Percentiles rank a stretch among this genome's conserved stretches.
Evolutionary conservation across 805 yeast genomes (phyloP).

Genomic region (Metschnikowia picachoensis): DNA sequence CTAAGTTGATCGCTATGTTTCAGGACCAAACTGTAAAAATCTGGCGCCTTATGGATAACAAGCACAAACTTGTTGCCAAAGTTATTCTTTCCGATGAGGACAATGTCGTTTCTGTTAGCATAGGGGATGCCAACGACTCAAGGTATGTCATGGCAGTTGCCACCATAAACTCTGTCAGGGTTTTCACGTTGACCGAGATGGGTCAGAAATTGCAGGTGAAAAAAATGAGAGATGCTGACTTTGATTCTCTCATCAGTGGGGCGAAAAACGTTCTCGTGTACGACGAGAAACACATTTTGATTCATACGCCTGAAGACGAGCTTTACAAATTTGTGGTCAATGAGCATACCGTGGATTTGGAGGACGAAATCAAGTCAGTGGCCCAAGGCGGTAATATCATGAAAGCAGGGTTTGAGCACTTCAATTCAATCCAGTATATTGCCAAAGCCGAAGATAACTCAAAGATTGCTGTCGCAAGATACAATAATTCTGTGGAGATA

Average conservation of each 20-base stretch:
- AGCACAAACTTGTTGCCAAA: constrained; percentile 61
- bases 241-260: constrained; percentile 46
- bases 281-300: constrained; percentile 42
- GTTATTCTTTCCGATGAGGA: constrained; percentile 70
- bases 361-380: constrained; percentile 39
- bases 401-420: constrained; percentile 40
- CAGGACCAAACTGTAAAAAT: constrained; percentile 76
- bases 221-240: constrained; percentile 46
- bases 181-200: constrained; percentile 56
- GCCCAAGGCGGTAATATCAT: constrained; percentile 9
- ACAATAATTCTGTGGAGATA: constrained; percentile 63
- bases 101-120: constrained; percentile 63
- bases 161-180: constrained; percentile 60
- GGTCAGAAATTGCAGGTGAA: constrained; percentile 41
- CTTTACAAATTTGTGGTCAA: constrained; percentile 39
- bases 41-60: constrained; percentile 57
- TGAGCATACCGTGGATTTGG: constrained; percentile 27
- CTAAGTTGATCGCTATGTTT: constrained; percentile 67
- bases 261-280: constrained; percentile 52
- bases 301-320: constrained; percentile 62
- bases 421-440: constrained; percentile 50
- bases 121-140: constrained; percentile 46
- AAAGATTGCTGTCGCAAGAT: constrained; percentile 54
- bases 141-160: constrained; percentile 70
- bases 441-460: constrained; percentile 44